These are phyloP conservation scores for Xylaria sp. DNA, from an alignment of 2,329 filamentous ascomycete genomes.

Conservation along the genomic window DNA sequence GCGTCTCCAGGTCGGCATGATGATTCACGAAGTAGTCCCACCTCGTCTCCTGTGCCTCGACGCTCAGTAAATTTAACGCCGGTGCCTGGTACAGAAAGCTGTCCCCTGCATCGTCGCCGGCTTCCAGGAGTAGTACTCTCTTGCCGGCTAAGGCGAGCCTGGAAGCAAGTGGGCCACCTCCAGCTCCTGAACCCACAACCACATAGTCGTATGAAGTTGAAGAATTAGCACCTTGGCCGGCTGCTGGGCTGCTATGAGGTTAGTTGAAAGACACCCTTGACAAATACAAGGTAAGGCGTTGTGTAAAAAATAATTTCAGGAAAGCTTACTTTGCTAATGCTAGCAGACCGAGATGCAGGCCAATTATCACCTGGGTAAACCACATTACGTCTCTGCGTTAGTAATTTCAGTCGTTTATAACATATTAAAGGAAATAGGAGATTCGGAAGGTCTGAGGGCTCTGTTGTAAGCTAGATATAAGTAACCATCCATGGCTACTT, in stretches of 20 bases:
- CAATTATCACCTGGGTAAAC: no score
- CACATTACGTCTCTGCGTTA: no score
- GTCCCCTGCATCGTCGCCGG: conserved; percentile 57
- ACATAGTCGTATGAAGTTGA: conserved; percentile 57
- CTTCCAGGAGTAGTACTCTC: conserved; percentile 62
- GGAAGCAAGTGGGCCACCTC: conserved; percentile 61
- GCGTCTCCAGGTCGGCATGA: conserved; percentile 51
- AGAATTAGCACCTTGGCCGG: neutral
- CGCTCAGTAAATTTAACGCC: conserved; percentile 52
- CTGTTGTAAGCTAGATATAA: no score
- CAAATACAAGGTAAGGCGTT: neutral
- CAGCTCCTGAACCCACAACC: conserved; percentile 62
- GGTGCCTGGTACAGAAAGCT: conserved; percentile 55
- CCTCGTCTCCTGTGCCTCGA: conserved; percentile 55
- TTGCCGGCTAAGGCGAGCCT: conserved; percentile 61
- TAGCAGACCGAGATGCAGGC: no score
- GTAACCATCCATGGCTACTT: no score
- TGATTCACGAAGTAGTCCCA: conserved; percentile 68
- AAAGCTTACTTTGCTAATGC: no score
- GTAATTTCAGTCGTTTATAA: no score
- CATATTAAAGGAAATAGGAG: no score
- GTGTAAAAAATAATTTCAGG: neutral
- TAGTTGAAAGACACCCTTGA: neutral
- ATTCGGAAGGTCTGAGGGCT: no score
- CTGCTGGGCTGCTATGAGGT: neutral